Evolutionary conservation across 805 yeast species (phyloP).

Genomic region (Blastobotrys attinorum): DNA sequence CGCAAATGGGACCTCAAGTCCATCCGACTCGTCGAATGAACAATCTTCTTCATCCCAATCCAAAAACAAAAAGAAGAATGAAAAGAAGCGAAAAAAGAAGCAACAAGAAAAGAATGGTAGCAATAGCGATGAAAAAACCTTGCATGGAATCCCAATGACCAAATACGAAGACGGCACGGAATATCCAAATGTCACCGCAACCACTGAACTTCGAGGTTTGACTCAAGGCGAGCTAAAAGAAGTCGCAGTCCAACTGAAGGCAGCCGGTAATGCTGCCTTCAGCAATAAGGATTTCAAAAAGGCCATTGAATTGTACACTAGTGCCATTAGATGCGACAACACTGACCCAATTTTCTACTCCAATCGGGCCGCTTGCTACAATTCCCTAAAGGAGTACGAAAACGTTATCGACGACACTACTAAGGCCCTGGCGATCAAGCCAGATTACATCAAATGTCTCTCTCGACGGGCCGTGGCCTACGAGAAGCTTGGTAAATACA

Average conservation of each 20-base stretch:
- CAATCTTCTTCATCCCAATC: too few relatives aligned
- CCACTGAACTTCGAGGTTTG: conserved; percentile 17
- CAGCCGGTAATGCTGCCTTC: conserved; percentile 79
- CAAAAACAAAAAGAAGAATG: conserved; percentile 35
- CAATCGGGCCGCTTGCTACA: conserved; percentile 93
- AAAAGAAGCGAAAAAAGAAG: conserved; percentile 18
- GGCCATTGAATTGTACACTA: conserved; percentile 75
- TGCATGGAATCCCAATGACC: conserved; percentile 14
- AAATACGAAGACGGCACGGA: conserved; percentile 22
- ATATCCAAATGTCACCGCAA: conserved; percentile 28
- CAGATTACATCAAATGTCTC: conserved; percentile 85
- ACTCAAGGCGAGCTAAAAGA: conserved; percentile 35
- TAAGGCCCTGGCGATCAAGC: conserved; percentile 74
- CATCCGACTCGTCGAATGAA: conserved; percentile 37
- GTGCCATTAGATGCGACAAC: conserved; percentile 63
- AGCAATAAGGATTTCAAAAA: conserved; percentile 57
- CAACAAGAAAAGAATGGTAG: too few relatives aligned
- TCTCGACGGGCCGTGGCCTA: conserved; percentile 90
- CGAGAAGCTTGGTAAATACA: conserved; percentile 69
- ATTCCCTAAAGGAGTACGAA: conserved; percentile 69
- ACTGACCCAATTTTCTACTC: conserved; percentile 84
- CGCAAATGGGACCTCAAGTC: conserved; percentile 1
- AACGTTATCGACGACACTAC: conserved; percentile 86
- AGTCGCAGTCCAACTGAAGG: conserved; percentile 67
- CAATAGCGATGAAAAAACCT: neutral